Evolutionary conservation across 768 basidiomycete species (phyloP).

Genomic region (Naganishia vishniacii): DNA sequence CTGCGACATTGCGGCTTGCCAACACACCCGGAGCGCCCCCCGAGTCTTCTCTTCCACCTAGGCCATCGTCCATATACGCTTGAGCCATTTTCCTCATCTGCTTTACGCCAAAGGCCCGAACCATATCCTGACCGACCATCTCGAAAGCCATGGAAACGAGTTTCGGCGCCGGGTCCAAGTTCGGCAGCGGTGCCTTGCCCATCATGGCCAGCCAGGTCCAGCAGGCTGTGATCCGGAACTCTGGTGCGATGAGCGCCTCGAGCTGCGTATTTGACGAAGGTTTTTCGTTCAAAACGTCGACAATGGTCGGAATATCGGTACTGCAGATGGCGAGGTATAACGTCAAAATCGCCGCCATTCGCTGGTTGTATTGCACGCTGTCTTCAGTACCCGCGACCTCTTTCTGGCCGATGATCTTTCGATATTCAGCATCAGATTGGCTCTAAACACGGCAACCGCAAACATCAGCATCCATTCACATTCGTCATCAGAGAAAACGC

Average conservation of each 20-base stretch:
- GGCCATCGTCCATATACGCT: slow-evolving; percentile 36
- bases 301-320: slow-evolving; percentile 35
- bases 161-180: slow-evolving; percentile 33
- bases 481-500: slow-evolving; percentile 25
- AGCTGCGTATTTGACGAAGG: slow-evolving; percentile 35
- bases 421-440: slow-evolving; percentile 49
- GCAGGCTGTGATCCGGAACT: slow-evolving; percentile 35
- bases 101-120: slow-evolving; percentile 31
- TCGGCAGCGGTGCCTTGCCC: slow-evolving; percentile 30
- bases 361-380: slow-evolving; percentile 58
- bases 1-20: slow-evolving; percentile 16
- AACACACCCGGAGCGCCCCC: slow-evolving; percentile 5
- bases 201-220: slow-evolving; percentile 43
- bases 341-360: slow-evolving; percentile 73
- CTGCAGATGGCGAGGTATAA: slow-evolving; percentile 74
- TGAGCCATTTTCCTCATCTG: slow-evolving; percentile 41
- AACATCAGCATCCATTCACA: neutral
- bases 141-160: slow-evolving; percentile 37
- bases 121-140: slow-evolving; percentile 32
- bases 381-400: slow-evolving; percentile 53
- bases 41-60: slow-evolving; percentile 25
- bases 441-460: slow-evolving; percentile 34
- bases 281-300: slow-evolving; percentile 28
- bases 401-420: slow-evolving; percentile 48
- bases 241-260: slow-evolving; percentile 30